These are phyloP conservation scores for Ligustrum vulgare DNA, from an alignment of 257 asterid species.

Conservation along the genomic window DNA sequence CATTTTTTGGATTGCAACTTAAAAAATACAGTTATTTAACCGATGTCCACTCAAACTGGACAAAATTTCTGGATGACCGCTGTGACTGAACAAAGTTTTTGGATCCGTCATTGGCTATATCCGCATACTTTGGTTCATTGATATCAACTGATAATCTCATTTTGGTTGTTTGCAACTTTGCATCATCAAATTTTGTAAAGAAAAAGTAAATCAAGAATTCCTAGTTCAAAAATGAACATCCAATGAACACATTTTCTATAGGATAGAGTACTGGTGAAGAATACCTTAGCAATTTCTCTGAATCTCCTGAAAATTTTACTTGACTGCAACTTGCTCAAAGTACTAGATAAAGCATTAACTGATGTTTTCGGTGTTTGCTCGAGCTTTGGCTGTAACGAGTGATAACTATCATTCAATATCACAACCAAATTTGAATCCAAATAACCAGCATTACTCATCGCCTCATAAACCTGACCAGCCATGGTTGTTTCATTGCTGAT, in stretches of 20 bases:
- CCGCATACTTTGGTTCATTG: neutral
- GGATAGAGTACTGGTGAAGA: neutral
- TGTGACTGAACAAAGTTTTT: no score
- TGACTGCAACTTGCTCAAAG: constrained; percentile 81
- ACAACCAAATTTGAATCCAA: constrained; percentile 85
- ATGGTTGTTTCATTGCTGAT: constrained; percentile 83
- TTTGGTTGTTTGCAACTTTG: neutral
- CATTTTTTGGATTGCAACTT: no score
- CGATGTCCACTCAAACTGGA: no score
- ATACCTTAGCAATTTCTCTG: constrained; percentile 89
- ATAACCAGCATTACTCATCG: constrained; percentile 93
- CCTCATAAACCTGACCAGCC: constrained; percentile 96
- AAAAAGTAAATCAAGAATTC: neutral
- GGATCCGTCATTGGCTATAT: no score
- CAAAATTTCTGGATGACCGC: no score
- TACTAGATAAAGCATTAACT: constrained; percentile 62
- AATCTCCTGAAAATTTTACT: constrained; percentile 70
- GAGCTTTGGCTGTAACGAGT: constrained; percentile 64
- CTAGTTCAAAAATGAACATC: neutral
- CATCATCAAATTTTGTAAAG: neutral
- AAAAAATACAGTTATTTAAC: no score
- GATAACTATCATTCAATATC: constrained; percentile 72
- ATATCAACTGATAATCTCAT: neutral
- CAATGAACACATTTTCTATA: neutral
- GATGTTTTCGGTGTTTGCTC: constrained; percentile 73